Percentiles rank a stretch among this genome's conserved stretches.
phyloP scores from a whole-genome alignment of 78 protist genomes.

The Monosiga brevicollis region DNA sequence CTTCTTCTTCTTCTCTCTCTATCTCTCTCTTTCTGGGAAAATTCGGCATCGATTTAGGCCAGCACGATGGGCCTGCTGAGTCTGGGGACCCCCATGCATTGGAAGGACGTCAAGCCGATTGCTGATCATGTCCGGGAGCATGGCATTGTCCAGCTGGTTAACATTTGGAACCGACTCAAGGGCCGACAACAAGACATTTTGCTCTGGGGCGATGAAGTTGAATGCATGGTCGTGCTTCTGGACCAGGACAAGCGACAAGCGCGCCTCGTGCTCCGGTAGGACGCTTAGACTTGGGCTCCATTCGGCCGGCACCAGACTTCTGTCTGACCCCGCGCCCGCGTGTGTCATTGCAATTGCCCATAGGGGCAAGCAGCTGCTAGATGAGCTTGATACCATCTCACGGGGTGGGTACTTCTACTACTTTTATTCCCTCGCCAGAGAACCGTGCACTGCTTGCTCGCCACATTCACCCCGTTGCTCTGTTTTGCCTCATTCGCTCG shows the following conservation, averaged over 20 bases:
- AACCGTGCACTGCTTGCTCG: not conserved
- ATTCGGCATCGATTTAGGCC: too few relatives aligned
- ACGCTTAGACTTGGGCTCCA: not conserved
- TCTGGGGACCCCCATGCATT: not conserved
- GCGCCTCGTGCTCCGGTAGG: not conserved
- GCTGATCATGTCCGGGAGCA: not conserved
- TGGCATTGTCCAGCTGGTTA: not conserved
- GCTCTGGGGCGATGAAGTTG: constrained; percentile 6
- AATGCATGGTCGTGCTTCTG: not conserved
- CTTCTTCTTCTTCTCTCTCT: too few relatives aligned
- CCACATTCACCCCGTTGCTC: not conserved
- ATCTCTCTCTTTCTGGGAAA: too few relatives aligned
- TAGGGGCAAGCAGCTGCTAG: too few relatives aligned
- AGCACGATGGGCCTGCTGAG: constrained; percentile 3
- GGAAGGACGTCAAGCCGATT: not conserved
- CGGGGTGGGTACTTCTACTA: not conserved
- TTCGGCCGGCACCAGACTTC: too few relatives aligned
- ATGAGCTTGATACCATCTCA: not conserved
- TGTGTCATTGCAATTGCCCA: too few relatives aligned
- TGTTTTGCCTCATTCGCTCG: not conserved
- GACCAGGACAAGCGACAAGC: not conserved
- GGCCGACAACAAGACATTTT: not conserved
- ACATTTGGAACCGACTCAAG: not conserved
- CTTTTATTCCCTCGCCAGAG: not conserved
- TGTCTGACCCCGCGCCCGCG: too few relatives aligned